Evolutionary conservation across 495 filamentous ascomycete genomes (phyloP).

Genomic region (Glonium stellatum): DNA sequence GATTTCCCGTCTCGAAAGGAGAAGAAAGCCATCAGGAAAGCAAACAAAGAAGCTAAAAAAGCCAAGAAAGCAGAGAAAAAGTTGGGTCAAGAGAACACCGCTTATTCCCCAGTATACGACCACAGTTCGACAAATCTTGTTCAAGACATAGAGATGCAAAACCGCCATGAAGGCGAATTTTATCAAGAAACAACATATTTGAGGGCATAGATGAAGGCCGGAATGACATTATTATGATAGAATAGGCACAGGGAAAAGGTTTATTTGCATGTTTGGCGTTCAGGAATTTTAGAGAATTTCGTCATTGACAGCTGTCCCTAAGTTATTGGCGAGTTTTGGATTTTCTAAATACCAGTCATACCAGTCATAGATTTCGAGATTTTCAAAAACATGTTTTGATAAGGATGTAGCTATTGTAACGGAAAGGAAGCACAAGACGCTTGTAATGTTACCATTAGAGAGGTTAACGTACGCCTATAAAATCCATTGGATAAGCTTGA

Average conservation of each 20-base stretch:
- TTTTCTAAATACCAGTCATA: no score
- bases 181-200: neutral
- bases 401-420: neutral
- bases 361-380: no score
- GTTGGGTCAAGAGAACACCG: neutral
- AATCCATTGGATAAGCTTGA: neutral
- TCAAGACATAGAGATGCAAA: neutral
- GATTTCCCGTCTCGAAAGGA: slow-evolving; percentile 33
- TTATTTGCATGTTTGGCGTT: no score
- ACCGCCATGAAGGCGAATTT: neutral
- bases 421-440: neutral
- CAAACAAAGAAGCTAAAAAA: slow-evolving; percentile 31
- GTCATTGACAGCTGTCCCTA: no score
- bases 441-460: neutral
- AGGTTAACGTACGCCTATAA: neutral
- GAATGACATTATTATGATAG: no score
- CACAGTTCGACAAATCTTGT: neutral
- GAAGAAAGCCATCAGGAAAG: slow-evolving; percentile 35
- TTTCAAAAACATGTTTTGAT: neutral
- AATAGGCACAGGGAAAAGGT: no score
- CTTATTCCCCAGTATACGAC: neutral
- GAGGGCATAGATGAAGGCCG: no score
- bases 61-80: slow-evolving; percentile 14
- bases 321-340: no score
- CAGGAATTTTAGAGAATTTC: no score